Base-by-base conservation (phyloP, 352 stramenopile genomes). In the Phytophthora uliginosa region DNA sequence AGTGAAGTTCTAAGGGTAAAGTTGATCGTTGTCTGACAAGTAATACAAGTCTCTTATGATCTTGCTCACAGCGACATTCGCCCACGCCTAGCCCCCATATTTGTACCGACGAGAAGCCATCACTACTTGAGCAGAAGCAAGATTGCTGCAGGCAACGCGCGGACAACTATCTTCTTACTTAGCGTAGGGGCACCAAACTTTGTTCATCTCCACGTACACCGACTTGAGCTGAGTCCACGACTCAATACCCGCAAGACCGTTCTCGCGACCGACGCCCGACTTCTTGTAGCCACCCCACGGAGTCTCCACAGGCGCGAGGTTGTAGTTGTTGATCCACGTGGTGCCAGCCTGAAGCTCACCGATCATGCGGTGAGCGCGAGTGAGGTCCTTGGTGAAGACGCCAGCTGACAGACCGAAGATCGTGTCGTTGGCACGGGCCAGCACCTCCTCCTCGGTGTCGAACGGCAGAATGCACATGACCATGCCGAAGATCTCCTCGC, bases 181-280 rank as follows among this genome's bases (percentile, higher is more conserved):
- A 7, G 85, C 72, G 69, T 94, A 95, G 8, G 88, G 88, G 57
- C 85, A 94, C 47, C 83, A 79, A 24, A 95, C 84, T 3, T 78
- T 70, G 68, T 90, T 87, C 88, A 95, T 95, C 69, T 94, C 88
- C 9, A 95, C 88, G 72, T 95, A 95, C 26, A 98, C 84, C 15
- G 86, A 97, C 72, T 97, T 98, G 51, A 96, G 71, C 75, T 98
- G 91, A 55, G 94, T 98, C 88, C 95, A 98, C 34, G 95, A 92
- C 13, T 96, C 74, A 47, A 96, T 76, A 18, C 88, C 89, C 2
- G 88, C 86, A 15, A 92, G 69, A 7, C 96, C 95, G 69, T 98
- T 98, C 74, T 99, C 96, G 50, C 94, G 89, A 13, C 96, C 96
- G 7, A 99, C 71, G 0, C 97, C 97, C 17, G 90, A 98, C 50